These are phyloP conservation scores for Uronychia binucleata DNA, from an alignment of 73 alveolate species.

Conservation along the genomic window DNA sequence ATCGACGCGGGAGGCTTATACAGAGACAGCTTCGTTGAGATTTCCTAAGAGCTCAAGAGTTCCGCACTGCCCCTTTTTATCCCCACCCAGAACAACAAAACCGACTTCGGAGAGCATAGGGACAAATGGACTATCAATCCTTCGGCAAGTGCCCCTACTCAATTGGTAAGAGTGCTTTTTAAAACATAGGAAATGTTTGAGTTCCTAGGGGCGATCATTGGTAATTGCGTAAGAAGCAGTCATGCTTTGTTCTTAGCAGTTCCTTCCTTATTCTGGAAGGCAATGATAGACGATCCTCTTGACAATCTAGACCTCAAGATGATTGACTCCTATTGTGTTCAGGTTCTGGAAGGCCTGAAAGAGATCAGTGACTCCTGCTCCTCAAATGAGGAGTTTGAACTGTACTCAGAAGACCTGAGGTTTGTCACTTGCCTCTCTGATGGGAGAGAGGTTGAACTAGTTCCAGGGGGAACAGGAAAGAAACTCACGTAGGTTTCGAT, in stretches of 20 bases:
- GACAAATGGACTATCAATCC: slow-evolving; percentile 83
- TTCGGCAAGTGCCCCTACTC: slow-evolving; percentile 66
- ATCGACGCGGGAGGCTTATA: slow-evolving; percentile 87
- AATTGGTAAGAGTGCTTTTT: slow-evolving; percentile 22
- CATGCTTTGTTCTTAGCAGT: slow-evolving; percentile 11
- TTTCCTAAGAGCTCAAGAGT: slow-evolving; percentile 73
- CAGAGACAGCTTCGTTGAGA: slow-evolving; percentile 76
- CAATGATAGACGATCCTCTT: slow-evolving; percentile 32
- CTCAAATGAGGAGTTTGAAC: slow-evolving; percentile 10
- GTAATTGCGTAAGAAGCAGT: slow-evolving; percentile 77
- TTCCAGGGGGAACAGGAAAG: slow-evolving; percentile 73
- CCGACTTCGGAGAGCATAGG: slow-evolving; percentile 78
- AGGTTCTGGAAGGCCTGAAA: slow-evolving; percentile 31
- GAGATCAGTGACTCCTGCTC: slow-evolving; percentile 6
- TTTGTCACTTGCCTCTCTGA: slow-evolving; percentile 70
- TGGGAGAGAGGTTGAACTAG: slow-evolving; percentile 78
- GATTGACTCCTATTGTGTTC: slow-evolving; percentile 39
- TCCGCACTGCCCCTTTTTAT: slow-evolving; percentile 73
- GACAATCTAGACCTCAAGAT: slow-evolving; percentile 19
- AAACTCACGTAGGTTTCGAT: slow-evolving; percentile 54
- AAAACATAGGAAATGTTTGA: slow-evolving; percentile 67
- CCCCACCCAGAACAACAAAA: slow-evolving; percentile 73
- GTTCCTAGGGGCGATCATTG: slow-evolving; percentile 82
- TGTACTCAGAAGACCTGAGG: slow-evolving; percentile 36
- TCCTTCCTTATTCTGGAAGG: slow-evolving; percentile 64